phyloP scores from a whole-genome alignment of 129 eudicot genomes.

The Apium graveolens region DNA sequence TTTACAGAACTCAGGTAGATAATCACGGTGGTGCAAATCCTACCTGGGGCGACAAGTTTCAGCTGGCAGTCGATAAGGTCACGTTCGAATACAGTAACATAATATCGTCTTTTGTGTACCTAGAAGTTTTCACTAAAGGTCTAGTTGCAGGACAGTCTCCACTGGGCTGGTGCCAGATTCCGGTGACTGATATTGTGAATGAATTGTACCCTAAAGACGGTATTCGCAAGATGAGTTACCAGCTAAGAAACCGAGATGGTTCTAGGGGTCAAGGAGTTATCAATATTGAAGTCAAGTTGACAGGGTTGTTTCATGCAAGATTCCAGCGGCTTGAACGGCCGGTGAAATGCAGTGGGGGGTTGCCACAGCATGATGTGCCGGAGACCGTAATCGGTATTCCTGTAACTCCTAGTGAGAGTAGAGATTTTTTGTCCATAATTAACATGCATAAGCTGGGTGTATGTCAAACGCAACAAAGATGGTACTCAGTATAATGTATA shows the following conservation, averaged over 20 bases:
- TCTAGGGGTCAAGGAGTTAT: slow-evolving; percentile 51
- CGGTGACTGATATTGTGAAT: slow-evolving; percentile 36
- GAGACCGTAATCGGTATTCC: slow-evolving; percentile 45
- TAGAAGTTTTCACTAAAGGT: slow-evolving; percentile 37
- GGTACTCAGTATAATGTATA: background rate
- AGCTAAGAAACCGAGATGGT: slow-evolving; percentile 49
- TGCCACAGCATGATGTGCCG: slow-evolving; percentile 15
- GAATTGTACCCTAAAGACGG: slow-evolving; percentile 33
- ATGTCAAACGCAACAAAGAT: background rate
- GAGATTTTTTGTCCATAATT: background rate
- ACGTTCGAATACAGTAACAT: slow-evolving; percentile 15
- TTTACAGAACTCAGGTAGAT: slow-evolving; percentile 50
- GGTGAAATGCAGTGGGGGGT: background rate
- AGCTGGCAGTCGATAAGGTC: slow-evolving; percentile 25
- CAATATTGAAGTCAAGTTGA: slow-evolving; percentile 38
- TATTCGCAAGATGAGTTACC: slow-evolving; percentile 43
- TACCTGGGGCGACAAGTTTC: slow-evolving; percentile 62
- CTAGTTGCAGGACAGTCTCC: slow-evolving; percentile 27
- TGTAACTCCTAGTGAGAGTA: slow-evolving; percentile 3
- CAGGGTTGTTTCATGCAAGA: slow-evolving; percentile 6
- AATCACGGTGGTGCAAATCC: slow-evolving; percentile 46
- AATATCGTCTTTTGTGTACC: slow-evolving; percentile 27
- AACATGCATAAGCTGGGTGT: background rate
- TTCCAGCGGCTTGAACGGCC: slow-evolving; percentile 10
- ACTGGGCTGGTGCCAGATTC: slow-evolving; percentile 56